A percentile compares a stretch with the other conserved stretches of the same genome.
Conservation (phyloP, 2,329 filamentous ascomycete species). For the Pezicula carpinea region DNA sequence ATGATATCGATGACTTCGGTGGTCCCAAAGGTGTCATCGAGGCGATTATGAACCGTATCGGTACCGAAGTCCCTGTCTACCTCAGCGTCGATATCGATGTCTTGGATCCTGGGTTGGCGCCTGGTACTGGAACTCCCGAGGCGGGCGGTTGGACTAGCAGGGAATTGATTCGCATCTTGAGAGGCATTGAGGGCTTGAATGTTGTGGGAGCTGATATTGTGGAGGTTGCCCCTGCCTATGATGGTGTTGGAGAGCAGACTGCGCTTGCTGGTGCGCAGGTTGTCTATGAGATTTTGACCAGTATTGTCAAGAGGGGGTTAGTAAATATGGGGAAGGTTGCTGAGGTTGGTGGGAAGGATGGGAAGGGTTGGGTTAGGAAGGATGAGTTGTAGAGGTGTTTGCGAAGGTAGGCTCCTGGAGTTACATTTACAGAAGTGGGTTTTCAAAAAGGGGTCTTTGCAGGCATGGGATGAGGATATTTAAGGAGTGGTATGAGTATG, state of each 20-base stretch:
- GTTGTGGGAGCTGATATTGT: constrained; percentile 87
- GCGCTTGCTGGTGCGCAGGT: constrained; percentile 80
- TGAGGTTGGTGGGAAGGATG: constrained; percentile 17
- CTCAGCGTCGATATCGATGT: constrained; percentile 79
- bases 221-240: constrained; percentile 82
- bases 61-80: constrained; percentile 74
- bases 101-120: constrained; percentile 64
- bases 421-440: no score
- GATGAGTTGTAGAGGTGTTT: constrained; percentile 18
- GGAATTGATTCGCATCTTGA: constrained; percentile 78
- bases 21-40: constrained; percentile 60
- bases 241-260: constrained; percentile 74
- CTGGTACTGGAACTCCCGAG: constrained; percentile 84
- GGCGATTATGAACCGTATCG: constrained; percentile 66
- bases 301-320: constrained; percentile 58
- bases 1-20: constrained; percentile 84
- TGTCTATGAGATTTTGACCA: constrained; percentile 80
- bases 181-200: constrained; percentile 78
- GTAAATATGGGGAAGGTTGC: constrained; percentile 29
- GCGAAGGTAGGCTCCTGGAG: no score
- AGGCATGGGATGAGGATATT: no score
- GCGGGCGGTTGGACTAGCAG: constrained; percentile 88
- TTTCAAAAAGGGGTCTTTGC: no score
- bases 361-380: constrained; percentile 11
- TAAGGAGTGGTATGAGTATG: no score